A percentile compares a stretch with the other conserved stretches of the same genome.
phyloP scores from a whole-genome alignment of 163 green algal genomes.

The Scenedesmus sp. region DNA sequence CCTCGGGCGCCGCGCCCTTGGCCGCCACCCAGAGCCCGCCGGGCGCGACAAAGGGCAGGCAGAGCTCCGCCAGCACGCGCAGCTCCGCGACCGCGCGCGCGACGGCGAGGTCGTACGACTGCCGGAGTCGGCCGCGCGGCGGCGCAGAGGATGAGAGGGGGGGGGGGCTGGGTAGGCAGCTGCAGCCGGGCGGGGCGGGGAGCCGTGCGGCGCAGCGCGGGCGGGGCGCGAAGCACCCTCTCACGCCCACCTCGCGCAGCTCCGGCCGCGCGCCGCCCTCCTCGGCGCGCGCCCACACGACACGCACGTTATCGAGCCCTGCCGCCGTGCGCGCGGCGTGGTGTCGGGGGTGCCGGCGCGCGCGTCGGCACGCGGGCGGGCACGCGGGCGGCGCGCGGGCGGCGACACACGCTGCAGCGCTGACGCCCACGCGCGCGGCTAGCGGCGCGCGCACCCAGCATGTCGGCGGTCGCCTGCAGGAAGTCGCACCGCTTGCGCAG shows the following conservation, averaged over 20 bases:
- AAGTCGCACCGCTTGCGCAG: constrained; percentile 87
- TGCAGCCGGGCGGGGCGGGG: not conserved
- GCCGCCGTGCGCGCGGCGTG: no score
- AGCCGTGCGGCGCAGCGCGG: no score
- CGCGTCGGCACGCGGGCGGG: no score
- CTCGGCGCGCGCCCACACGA: constrained; percentile 80
- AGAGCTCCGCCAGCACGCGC: constrained; percentile 85
- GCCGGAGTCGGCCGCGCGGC: not conserved
- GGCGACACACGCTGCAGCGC: no score
- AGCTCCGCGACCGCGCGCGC: constrained; percentile 86
- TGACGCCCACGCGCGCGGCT: no score
- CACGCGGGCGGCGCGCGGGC: no score
- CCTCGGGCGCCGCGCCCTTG: constrained; percentile 80
- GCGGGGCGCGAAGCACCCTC: no score
- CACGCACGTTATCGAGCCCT: constrained; percentile 68
- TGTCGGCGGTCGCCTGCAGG: constrained; percentile 58
- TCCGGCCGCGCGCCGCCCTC: constrained; percentile 54
- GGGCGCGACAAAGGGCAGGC: constrained; percentile 82
- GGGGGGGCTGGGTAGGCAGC: no score
- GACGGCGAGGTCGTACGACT: constrained; percentile 75
- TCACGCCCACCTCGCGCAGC: constrained; percentile 51
- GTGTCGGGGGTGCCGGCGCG: no score
- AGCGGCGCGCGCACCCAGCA: constrained; percentile 34
- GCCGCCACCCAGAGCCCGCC: constrained; percentile 84
- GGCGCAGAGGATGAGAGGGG: no score